phyloP scores from a whole-genome alignment of 2,329 filamentous ascomycete genomes.

The Colletotrichum lentis region DNA sequence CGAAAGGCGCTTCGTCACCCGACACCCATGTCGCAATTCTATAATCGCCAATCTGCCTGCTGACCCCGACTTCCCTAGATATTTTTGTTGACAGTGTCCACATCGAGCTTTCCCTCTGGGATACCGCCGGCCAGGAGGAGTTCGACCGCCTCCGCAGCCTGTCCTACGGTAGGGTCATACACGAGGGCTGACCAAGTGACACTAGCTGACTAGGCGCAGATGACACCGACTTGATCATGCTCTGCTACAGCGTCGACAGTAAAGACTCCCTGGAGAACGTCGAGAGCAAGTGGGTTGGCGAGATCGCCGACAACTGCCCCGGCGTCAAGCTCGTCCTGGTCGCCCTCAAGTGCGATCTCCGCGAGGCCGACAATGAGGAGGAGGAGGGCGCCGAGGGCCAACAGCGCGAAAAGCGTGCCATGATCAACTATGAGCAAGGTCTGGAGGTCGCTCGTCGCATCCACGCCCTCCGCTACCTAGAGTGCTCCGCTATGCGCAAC shows the following conservation, averaged over 20 bases:
- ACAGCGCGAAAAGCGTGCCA: slow-evolving; percentile 64
- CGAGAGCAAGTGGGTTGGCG: slow-evolving; percentile 96
- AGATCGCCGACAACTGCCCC: slow-evolving; percentile 97
- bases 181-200: background rate
- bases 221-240: slow-evolving; percentile 97
- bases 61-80: slow-evolving; percentile 61
- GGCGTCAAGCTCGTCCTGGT: slow-evolving; percentile 94
- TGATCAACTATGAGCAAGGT: slow-evolving; percentile 91
- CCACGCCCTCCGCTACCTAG: slow-evolving; percentile 91
- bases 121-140: slow-evolving; percentile 98
- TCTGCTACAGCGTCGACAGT: slow-evolving; percentile 97
- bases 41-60: background rate
- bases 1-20: background rate
- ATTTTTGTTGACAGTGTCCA: slow-evolving; percentile 98
- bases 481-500: slow-evolving; percentile 99
- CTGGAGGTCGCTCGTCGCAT: slow-evolving; percentile 91
- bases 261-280: slow-evolving; percentile 98
- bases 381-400: slow-evolving; percentile 62
- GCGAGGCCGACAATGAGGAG: slow-evolving; percentile 78
- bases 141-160: slow-evolving; percentile 95
- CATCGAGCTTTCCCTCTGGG: slow-evolving; percentile 97
- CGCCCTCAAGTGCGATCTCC: slow-evolving; percentile 94
- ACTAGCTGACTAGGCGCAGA: slow-evolving; percentile 49
- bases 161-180: slow-evolving; percentile 75
- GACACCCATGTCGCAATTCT: background rate